These are phyloP conservation scores for Phaeotremella skinneri DNA, from an alignment of 768 basidiomycete genomes.

Conservation along the genomic window DNA sequence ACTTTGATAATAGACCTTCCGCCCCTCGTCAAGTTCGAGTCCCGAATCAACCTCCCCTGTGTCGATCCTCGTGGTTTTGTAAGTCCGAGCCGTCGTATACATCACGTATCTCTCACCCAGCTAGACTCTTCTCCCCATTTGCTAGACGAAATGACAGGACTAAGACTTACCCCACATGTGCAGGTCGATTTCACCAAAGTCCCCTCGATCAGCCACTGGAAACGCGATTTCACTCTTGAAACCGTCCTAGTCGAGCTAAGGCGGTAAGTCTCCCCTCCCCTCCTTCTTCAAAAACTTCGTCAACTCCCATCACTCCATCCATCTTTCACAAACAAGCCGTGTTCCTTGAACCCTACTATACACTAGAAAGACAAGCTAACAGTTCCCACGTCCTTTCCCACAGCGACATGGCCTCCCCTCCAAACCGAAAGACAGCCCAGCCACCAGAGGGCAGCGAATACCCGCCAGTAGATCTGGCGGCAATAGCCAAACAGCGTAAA, in stretches of 20 bases:
- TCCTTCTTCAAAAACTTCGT: conserved; percentile 2
- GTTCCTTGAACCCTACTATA: no score
- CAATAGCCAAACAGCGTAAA: conserved; percentile 38
- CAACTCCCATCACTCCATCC: neutral
- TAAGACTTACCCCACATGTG: neutral
- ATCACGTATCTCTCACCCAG: neutral
- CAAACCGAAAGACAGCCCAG: conserved; percentile 90
- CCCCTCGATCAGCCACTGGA: conserved; percentile 72
- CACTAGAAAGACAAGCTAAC: neutral
- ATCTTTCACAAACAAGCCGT: conserved; percentile 3
- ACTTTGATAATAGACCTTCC: conserved; percentile 69
- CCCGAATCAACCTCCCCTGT: conserved; percentile 89
- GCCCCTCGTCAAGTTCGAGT: conserved; percentile 79
- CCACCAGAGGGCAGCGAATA: conserved; percentile 73
- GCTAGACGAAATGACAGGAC: conserved; percentile 6
- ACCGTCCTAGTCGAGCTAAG: conserved; percentile 87
- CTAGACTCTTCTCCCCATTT: neutral
- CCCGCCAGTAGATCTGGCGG: conserved; percentile 43
- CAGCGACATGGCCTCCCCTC: conserved; percentile 92
- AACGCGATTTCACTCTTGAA: conserved; percentile 73
- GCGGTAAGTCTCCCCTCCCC: conserved; percentile 59
- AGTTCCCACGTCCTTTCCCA: neutral
- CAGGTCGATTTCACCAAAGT: conserved; percentile 72
- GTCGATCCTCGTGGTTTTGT: conserved; percentile 69
- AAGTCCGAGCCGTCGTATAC: conserved; percentile 13